phyloP scores from a whole-genome alignment of 106 monocot genomes.

The Phalaenopsis aphrodite region DNA sequence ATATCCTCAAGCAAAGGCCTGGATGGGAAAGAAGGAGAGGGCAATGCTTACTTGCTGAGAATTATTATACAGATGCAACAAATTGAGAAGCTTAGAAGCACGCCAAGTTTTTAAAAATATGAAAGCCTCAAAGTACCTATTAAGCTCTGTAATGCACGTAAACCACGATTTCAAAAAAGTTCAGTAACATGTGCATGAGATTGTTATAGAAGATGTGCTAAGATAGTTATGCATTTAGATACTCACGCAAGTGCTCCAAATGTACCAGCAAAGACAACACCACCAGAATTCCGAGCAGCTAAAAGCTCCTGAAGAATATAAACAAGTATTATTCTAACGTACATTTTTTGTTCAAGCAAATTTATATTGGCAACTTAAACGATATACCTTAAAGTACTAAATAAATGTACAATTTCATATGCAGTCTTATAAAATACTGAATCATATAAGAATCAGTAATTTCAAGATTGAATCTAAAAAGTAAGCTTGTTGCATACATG shows the following conservation, averaged over 20 bases:
- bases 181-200: neutral
- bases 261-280: slow-evolving; percentile 72
- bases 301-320: slow-evolving; percentile 76
- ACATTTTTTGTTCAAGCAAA: neutral
- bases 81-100: neutral
- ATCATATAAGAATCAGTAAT: neutral
- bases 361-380: neutral
- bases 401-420: neutral
- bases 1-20: neutral
- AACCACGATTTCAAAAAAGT: neutral
- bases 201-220: neutral
- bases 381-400: neutral
- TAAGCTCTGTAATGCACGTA: neutral
- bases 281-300: slow-evolving; percentile 85
- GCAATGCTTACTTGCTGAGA: neutral
- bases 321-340: neutral
- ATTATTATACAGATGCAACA: neutral
- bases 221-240: slow-evolving; percentile 8
- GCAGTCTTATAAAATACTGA: neutral
- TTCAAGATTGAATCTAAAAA: neutral
- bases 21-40: neutral
- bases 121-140: neutral
- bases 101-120: neutral
- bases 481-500: neutral
- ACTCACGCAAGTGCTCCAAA: slow-evolving; percentile 99